Conservation (phyloP, 148 eudicot genomes). For the Fagopyrum esculentum region DNA sequence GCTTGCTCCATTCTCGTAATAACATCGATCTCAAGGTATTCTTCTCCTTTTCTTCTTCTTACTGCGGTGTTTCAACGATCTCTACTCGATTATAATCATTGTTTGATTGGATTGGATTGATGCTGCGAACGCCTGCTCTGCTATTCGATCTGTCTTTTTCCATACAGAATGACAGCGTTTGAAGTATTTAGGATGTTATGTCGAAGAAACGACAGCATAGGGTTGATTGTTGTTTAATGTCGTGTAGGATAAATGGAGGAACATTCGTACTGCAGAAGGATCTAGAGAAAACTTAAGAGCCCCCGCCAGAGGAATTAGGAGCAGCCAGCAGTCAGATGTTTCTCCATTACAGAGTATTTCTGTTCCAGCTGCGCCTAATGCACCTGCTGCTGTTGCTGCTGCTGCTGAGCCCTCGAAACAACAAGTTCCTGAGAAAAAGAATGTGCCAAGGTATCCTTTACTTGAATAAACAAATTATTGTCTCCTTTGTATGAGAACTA, state of each 20-base stretch:
- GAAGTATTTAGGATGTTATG: background rate
- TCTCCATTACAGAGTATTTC: constrained; percentile 23
- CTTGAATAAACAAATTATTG: background rate
- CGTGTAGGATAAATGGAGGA: constrained; percentile 88
- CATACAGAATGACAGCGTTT: too few species aligned
- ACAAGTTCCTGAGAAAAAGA: constrained; percentile 26
- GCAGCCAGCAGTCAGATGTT: constrained; percentile 31
- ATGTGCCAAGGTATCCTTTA: constrained; percentile 44
- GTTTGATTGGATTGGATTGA: too few species aligned
- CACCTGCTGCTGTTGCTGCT: constrained; percentile 30
- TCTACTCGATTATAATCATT: too few species aligned
- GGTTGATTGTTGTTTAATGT: background rate
- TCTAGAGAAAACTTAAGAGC: constrained; percentile 17
- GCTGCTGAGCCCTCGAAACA: constrained; percentile 49
- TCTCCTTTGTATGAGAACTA: too few species aligned
- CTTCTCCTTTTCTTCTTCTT: background rate
- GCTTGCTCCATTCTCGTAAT: constrained; percentile 58
- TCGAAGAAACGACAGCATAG: too few species aligned
- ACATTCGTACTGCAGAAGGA: constrained; percentile 69
- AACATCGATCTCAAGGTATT: constrained; percentile 89
- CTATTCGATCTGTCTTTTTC: too few species aligned
- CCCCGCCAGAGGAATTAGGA: constrained; percentile 33
- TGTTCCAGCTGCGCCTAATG: constrained; percentile 19
- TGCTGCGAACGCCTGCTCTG: too few species aligned
- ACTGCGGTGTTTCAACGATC: background rate